These are phyloP conservation scores for Alternaria longipes DNA, from an alignment of 2,329 filamentous ascomycete species.

Conservation along the genomic window DNA sequence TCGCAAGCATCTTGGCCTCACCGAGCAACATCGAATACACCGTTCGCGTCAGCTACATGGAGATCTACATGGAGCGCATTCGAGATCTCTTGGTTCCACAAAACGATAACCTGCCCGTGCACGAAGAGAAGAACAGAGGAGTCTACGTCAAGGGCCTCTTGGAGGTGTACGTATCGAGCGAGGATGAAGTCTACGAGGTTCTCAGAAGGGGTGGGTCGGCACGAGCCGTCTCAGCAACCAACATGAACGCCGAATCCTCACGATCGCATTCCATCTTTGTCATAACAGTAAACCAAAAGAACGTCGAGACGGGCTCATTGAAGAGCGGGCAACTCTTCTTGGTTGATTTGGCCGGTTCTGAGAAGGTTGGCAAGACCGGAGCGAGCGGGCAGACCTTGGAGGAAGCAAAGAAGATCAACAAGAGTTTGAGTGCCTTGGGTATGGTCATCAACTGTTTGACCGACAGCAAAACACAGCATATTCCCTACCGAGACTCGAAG, in stretches of 20 bases:
- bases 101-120: constrained; percentile 96
- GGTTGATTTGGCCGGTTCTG: constrained; percentile 96
- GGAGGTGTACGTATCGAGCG: constrained; percentile 94
- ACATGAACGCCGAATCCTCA: constrained; percentile 99
- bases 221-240: constrained; percentile 92
- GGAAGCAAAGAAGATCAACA: constrained; percentile 99
- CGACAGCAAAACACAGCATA: constrained; percentile 94
- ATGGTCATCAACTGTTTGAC: constrained; percentile 99
- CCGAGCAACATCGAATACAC: constrained; percentile 96
- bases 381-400: constrained; percentile 96
- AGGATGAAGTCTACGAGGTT: constrained; percentile 95
- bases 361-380: constrained; percentile 98
- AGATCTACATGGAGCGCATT: constrained; percentile 99
- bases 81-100: constrained; percentile 90
- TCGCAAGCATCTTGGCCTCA: constrained; percentile 90
- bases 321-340: constrained; percentile 97
- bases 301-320: constrained; percentile 92
- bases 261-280: constrained; percentile 98
- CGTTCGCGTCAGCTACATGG: constrained; percentile 99
- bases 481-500: constrained; percentile 98
- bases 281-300: constrained; percentile 96
- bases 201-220: constrained; percentile 92
- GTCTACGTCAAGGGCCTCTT: constrained; percentile 96
- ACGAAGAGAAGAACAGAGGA: constrained; percentile 95
- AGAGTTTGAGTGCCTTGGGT: constrained; percentile 95